Conservation (phyloP, 2,329 filamentous ascomycete genomes). For the Elsinoe australis region DNA sequence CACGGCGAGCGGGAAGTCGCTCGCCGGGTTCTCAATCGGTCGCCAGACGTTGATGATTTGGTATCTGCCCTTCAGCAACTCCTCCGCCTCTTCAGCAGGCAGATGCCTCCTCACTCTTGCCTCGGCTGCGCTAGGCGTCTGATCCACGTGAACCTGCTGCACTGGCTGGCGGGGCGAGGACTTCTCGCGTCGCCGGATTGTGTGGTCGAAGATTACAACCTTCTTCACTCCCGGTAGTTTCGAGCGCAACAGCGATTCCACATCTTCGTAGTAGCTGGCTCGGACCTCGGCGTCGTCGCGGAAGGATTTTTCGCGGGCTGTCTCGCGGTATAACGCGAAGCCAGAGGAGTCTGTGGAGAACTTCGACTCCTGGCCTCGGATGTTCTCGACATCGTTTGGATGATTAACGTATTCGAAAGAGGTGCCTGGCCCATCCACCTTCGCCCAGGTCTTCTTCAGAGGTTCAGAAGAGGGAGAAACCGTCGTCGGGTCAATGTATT, state of each 20-base stretch:
- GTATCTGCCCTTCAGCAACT: conserved; percentile 50
- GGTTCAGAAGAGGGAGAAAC: conserved; percentile 17
- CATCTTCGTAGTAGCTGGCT: conserved; percentile 53
- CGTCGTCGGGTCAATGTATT: conserved; percentile 52
- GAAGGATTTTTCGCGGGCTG: conserved; percentile 49
- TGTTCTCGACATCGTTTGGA: conserved; percentile 45
- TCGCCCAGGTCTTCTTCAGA: conserved; percentile 51
- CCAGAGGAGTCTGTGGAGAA: conserved; percentile 53
- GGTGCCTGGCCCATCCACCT: conserved; percentile 54
- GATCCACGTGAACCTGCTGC: conserved; percentile 64
- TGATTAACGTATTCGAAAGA: conserved; percentile 46
- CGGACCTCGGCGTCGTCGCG: conserved; percentile 50
- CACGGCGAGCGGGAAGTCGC: conserved; percentile 61
- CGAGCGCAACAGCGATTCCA: conserved; percentile 49
- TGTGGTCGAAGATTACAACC: conserved; percentile 65
- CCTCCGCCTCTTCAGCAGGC: conserved; percentile 47
- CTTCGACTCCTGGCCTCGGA: conserved; percentile 43
- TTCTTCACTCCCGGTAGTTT: conserved; percentile 51
- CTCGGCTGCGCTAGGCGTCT: conserved; percentile 56
- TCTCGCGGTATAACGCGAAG: conserved; percentile 49
- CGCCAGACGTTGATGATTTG: conserved; percentile 67
- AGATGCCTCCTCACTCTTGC: conserved; percentile 56
- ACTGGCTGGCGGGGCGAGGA: conserved; percentile 55
- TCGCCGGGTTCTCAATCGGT: conserved; percentile 56
- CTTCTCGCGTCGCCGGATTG: conserved; percentile 52